Evolutionary conservation across 176 grass and related monocot species (phyloP), one percentile per base, ranked within the genome.

Genomic region (Avena eriantha): DNA sequence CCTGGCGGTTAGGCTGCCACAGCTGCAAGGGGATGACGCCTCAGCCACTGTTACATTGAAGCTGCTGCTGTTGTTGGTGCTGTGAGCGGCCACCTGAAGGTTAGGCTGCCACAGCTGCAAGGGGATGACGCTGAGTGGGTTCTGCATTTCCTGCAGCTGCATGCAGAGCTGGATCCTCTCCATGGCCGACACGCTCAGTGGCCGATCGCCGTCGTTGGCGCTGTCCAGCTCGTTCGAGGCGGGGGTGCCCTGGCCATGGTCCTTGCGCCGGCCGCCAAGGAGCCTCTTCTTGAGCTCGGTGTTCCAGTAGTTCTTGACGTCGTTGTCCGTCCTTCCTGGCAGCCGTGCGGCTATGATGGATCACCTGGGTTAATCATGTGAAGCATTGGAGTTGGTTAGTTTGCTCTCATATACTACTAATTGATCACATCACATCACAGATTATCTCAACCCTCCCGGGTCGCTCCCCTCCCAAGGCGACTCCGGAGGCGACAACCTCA

Each of bases 301-400:
- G 86, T 98, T 95, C 96, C 96, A 98, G 93, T 98, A 98, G 88
- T 98, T 98, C 84, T 98, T 98, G 47, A 98, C 86, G 6, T 98
- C 96, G 26, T 98, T 98, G 78, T 98, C 96, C 0, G 96, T 98
- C 88, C 96, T 95, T 15, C 96, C 96, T 10, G 93, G 93, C 87
- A 98, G 87, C 82, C 95, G 96, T 0, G 96, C 93, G 5, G 96
- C 96, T 73, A 98, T 98, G 83, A 98, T 95, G 21, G 96, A 98
- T 93, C 96, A 98, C 90, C 96, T 98, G 29, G 86, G 80, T 54
- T 50, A 47, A 47, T 47, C 45, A 47, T 47, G 8, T 47, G 39
- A 41, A 41, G 29, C 29, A 29, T 29, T 29, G 29, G 29, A 29
- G 29, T 29, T 91, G 70, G 69, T 84, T 47, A 47, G 45, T 8